These are phyloP conservation scores for Medicago lupulina DNA, from an alignment of 306 rosid species.

Conservation along the genomic window DNA sequence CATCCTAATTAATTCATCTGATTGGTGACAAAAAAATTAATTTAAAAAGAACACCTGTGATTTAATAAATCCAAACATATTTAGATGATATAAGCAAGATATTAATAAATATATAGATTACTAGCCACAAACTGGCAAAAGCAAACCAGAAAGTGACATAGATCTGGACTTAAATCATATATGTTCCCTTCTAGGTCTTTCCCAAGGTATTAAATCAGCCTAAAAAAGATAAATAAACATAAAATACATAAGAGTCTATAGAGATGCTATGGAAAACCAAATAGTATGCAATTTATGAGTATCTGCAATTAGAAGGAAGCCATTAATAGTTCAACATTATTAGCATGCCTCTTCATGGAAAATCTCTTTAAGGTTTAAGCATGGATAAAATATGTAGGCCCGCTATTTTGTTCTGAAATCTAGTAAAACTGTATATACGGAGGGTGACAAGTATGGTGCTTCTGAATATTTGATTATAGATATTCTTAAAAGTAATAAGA, in stretches of 20 bases:
- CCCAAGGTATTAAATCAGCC: neutral
- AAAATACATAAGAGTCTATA: neutral
- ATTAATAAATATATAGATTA: neutral
- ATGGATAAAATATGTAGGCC: neutral
- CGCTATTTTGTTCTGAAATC: neutral
- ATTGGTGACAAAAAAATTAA: neutral
- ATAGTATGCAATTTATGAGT: conserved; percentile 1
- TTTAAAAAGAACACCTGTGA: neutral
- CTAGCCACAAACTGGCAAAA: neutral
- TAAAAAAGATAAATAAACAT: neutral
- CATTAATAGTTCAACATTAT: conserved; percentile 9
- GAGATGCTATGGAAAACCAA: conserved; percentile 12
- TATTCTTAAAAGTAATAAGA: neutral
- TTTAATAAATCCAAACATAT: neutral
- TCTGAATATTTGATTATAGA: conserved; percentile 5
- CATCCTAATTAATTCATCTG: neutral
- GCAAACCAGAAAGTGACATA: neutral
- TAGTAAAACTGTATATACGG: neutral
- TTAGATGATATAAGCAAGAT: conserved; percentile 4
- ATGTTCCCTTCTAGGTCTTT: neutral
- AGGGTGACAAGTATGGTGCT: neutral
- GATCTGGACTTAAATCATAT: neutral
- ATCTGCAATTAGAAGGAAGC: neutral
- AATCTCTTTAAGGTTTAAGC: neutral
- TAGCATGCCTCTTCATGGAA: conserved; percentile 2